Conservation (phyloP, 140 eudicot species). For the Oenanthe javanica region DNA sequence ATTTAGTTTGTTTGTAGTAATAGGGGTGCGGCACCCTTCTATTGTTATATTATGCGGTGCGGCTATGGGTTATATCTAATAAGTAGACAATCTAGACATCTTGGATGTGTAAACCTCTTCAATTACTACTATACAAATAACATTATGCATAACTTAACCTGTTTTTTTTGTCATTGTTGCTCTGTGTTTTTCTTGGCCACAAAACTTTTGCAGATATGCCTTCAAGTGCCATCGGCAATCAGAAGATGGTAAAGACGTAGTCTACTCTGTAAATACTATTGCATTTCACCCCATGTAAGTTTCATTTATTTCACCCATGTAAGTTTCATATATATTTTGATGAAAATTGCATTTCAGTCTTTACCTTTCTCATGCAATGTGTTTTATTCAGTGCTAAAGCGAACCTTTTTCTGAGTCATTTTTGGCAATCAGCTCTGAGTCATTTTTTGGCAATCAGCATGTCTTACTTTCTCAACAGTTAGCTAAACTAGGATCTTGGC, state of each 20-base stretch:
- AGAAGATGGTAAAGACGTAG: slow-evolving; percentile 92
- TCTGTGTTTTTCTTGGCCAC: slow-evolving; percentile 5
- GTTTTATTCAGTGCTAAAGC: not conserved
- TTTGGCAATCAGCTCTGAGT: not conserved
- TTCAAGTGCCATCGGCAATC: slow-evolving; percentile 96
- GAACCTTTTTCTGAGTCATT: not conserved
- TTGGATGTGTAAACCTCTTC: not conserved
- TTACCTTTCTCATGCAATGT: not conserved
- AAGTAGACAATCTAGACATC: not conserved
- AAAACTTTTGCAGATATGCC: slow-evolving; percentile 59
- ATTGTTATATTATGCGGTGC: not conserved
- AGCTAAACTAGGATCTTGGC: not conserved
- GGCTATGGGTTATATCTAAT: not conserved
- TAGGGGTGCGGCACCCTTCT: not conserved
- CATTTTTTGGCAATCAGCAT: not conserved
- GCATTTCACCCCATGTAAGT: slow-evolving; percentile 98
- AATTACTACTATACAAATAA: not conserved
- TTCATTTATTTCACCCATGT: slow-evolving; percentile 82
- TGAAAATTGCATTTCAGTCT: not conserved
- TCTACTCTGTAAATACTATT: slow-evolving; percentile 88
- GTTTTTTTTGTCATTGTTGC: not conserved
- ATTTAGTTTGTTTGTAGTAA: not conserved
- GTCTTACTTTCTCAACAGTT: not conserved
- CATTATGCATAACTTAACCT: not conserved
- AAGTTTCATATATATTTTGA: slow-evolving; percentile 21